Evolutionary conservation across 768 basidiomycete genomes (phyloP).

Genomic region (Amanita polypyramis): DNA sequence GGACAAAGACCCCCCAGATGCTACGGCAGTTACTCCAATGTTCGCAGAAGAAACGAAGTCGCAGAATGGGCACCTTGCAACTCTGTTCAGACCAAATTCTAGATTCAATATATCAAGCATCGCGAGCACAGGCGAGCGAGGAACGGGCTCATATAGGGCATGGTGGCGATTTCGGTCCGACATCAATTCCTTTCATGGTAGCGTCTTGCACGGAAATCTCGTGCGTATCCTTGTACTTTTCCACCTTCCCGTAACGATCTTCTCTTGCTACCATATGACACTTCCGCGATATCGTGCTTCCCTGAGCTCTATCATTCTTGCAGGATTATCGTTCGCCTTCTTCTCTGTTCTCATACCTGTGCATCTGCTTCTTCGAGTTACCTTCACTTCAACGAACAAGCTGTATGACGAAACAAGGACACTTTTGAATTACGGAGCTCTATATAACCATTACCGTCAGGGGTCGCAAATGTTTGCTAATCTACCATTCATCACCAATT

Average conservation of each 20-base stretch:
- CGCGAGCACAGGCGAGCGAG: conserved; percentile 20
- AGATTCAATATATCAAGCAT: conserved; percentile 24
- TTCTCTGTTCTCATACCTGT: conserved; percentile 74
- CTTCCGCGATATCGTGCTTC: conserved; percentile 40
- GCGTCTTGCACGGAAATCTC: conserved; percentile 81
- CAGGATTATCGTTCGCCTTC: conserved; percentile 68
- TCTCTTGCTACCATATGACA: conserved; percentile 82
- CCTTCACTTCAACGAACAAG: conserved; percentile 74
- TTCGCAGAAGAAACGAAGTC: conserved; percentile 40
- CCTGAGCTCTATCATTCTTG: conserved; percentile 60
- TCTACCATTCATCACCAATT: conserved; percentile 71
- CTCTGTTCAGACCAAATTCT: conserved; percentile 23
- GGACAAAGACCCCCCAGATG: background rate
- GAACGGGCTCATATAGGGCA: conserved; percentile 25
- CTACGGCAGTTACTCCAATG: background rate
- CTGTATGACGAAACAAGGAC: conserved; percentile 94
- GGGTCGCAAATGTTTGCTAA: conserved; percentile 84
- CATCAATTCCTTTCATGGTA: conserved; percentile 72
- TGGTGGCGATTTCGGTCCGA: conserved; percentile 52
- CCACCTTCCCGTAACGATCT: conserved; percentile 89
- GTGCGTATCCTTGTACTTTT: conserved; percentile 86
- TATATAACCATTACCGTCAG: conserved; percentile 92
- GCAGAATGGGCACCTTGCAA: conserved; percentile 27
- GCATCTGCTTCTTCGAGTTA: conserved; percentile 67
- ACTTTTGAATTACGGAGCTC: conserved; percentile 77